Base-by-base conservation (phyloP, 345 rosid genomes). In the Eutrema heterophyllum region DNA sequence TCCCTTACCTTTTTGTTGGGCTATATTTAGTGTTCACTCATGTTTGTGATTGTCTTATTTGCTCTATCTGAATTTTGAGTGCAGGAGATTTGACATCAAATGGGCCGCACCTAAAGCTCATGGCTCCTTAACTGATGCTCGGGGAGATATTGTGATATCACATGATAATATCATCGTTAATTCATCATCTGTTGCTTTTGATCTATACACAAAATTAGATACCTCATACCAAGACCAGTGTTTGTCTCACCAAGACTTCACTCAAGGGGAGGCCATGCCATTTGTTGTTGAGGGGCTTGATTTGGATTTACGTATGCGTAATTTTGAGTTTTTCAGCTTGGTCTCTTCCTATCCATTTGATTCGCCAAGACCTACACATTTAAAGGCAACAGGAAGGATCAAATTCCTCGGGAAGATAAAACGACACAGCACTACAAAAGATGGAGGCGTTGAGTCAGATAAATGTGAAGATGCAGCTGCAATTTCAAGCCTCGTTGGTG, bases 91-190 rank as follows among this genome's bases (percentile, higher is more conserved):
- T 82, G 97, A 91, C 74, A 85, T 91, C 78, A 94, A 88, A 79
- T 94, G 96, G 98, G 84, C 80, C 54, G 98, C 98, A 70, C 95
- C 98, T 75, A 91, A 94, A 83, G 98, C 97, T 50, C 96, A 91
- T 87, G 97, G 97, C 65, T 94, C 97, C 68, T 88, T 94, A 68
- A 80, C 81, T 73, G 98, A 94, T 85, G 97, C 97, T 82, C 91
- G 98, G 77, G 98, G 98, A 73, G 96, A 89, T 83, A 87, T 94
- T 54, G 77, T 94, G 82, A 89, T 94, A 83, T 87, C 93, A 61
- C 95, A 88, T 85, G 96, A 94, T 79, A 85, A 79, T 64, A 88
- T 94, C 29, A 91, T 86, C 44, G 76, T 91, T 71, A 86, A 80
- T 77, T 89, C 98, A 54, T 89, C 98, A 24, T 86, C 98, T 67